These are phyloP conservation scores for Emergomyces pasteurianus DNA, from an alignment of 2,329 filamentous ascomycete genomes.

Conservation along the genomic window DNA sequence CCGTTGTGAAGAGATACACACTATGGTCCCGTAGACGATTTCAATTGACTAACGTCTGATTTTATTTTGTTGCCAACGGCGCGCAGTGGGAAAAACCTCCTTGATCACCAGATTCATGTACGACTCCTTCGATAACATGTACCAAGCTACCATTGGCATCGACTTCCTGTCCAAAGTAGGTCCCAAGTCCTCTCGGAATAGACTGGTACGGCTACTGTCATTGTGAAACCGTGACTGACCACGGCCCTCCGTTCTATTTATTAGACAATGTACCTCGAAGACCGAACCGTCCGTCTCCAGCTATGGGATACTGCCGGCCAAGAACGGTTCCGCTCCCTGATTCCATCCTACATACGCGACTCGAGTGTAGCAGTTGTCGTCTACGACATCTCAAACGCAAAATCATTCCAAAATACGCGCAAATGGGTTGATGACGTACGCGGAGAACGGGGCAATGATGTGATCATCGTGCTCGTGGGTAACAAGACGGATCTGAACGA, in stretches of 20 bases:
- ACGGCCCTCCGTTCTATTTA: background rate
- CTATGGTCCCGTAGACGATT: background rate
- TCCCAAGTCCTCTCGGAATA: background rate
- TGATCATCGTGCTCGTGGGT: constrained; percentile 95
- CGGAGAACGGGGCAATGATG: constrained; percentile 92
- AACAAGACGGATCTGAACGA: constrained; percentile 99
- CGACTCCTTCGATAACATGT: constrained; percentile 99
- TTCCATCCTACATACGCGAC: constrained; percentile 97
- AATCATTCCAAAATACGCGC: constrained; percentile 95
- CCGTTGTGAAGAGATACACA: constrained; percentile 5
- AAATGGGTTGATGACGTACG: constrained; percentile 99
- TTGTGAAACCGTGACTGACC: background rate
- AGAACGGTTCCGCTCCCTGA: constrained; percentile 91
- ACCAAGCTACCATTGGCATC: constrained; percentile 98
- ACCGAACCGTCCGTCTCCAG: constrained; percentile 91
- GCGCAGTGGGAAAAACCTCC: constrained; percentile 88
- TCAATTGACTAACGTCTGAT: constrained; percentile 5
- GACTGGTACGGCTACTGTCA: background rate
- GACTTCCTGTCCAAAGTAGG: constrained; percentile 94
- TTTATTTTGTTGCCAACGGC: background rate
- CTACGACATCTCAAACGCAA: constrained; percentile 94
- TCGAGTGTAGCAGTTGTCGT: constrained; percentile 96
- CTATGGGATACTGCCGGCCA: constrained; percentile 98
- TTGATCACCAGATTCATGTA: constrained; percentile 99
- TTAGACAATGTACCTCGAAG: constrained; percentile 98